phyloP scores from a whole-genome alignment of 2,329 filamentous ascomycete genomes.

The Ophiocordyceps australis region DNA sequence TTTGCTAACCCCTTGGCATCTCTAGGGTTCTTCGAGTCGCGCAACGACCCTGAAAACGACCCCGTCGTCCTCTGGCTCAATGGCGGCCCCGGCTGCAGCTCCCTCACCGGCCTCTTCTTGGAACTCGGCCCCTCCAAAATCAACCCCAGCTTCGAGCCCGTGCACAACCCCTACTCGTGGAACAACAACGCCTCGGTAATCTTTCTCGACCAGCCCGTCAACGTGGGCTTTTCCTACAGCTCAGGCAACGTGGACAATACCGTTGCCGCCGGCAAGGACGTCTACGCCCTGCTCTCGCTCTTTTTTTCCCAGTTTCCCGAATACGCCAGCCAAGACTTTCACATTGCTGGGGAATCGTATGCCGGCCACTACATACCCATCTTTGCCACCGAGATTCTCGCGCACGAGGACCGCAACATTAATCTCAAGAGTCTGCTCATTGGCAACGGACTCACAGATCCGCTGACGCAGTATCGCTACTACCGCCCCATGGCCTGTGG shows the following conservation, averaged over 20 bases:
- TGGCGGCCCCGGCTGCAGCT: conserved; percentile 89
- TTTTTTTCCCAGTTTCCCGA: conserved; percentile 98
- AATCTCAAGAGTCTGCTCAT: conserved; percentile 90
- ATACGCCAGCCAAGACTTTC: conserved; percentile 86
- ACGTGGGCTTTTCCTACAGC: conserved; percentile 94
- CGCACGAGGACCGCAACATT: conserved; percentile 91
- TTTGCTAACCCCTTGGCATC: neutral
- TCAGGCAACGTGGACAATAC: conserved; percentile 79
- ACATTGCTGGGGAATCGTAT: conserved; percentile 90
- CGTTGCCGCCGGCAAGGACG: conserved; percentile 84
- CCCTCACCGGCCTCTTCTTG: conserved; percentile 87
- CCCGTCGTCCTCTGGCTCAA: conserved; percentile 90
- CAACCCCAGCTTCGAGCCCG: conserved; percentile 60
- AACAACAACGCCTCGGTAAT: conserved; percentile 95
- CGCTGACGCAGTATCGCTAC: conserved; percentile 77
- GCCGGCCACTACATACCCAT: conserved; percentile 89
- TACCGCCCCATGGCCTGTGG: conserved; percentile 97
- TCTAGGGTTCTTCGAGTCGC: conserved; percentile 93
- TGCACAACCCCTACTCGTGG: conserved; percentile 81
- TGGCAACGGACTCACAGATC: conserved; percentile 89
- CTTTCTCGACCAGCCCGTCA: conserved; percentile 97
- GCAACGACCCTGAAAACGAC: conserved; percentile 90
- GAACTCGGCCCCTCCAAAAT: conserved; percentile 83
- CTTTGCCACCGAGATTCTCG: conserved; percentile 77
- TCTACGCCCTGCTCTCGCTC: conserved; percentile 86